Evolutionary conservation across 305 asterid genomes (phyloP).

Genomic region (Fraxinus baroniana): DNA sequence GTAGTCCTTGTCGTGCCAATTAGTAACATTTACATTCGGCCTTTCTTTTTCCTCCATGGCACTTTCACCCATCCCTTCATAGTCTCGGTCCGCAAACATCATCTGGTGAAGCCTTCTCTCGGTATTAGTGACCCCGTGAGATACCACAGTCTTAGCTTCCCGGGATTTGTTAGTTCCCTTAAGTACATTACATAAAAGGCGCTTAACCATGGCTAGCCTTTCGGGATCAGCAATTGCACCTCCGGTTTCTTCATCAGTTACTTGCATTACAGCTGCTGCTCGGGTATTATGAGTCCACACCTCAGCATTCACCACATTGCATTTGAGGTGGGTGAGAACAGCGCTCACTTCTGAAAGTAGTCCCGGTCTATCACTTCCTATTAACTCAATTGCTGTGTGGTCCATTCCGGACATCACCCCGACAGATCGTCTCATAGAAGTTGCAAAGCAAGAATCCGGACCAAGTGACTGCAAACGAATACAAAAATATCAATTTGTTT

Average conservation of each 20-base stretch:
- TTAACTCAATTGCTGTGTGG: constrained; percentile 84
- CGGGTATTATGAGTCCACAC: constrained; percentile 99
- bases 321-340: constrained; percentile 76
- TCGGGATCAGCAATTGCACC: constrained; percentile 65
- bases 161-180: constrained; percentile 73
- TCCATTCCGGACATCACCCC: constrained; percentile 64
- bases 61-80: constrained; percentile 49
- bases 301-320: constrained; percentile 88
- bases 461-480: constrained; percentile 74
- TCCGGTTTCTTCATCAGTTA: constrained; percentile 67
- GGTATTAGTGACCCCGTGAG: constrained; percentile 64
- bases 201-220: constrained; percentile 54
- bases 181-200: constrained; percentile 66
- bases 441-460: constrained; percentile 89
- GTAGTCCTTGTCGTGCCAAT: constrained; percentile 87
- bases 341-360: constrained; percentile 94
- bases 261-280: constrained; percentile 93
- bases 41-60: constrained; percentile 48
- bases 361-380: constrained; percentile 91
- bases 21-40: constrained; percentile 75
- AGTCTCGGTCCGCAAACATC: constrained; percentile 93
- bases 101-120: constrained; percentile 90
- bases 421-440: constrained; percentile 84
- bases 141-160: constrained; percentile 72
- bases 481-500: constrained; percentile 23